These are phyloP conservation scores for Funneliformis caledonium DNA, from an alignment of 371 early-diverging fungal species.

Conservation along the genomic window DNA sequence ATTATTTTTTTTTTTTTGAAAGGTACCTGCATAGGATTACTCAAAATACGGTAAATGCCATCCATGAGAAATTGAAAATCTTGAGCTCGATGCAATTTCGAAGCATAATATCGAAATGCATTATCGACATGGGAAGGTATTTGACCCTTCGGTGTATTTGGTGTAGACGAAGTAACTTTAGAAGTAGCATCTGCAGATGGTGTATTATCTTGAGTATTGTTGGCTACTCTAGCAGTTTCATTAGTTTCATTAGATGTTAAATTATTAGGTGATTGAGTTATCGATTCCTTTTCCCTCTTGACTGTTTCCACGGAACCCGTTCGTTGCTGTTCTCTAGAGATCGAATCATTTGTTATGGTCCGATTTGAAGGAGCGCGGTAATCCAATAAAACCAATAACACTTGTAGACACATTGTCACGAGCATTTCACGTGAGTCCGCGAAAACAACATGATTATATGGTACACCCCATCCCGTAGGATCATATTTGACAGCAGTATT, in stretches of 20 bases:
- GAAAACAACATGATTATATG: constrained; percentile 83
- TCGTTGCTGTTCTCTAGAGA: neutral
- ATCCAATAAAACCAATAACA: constrained; percentile 73
- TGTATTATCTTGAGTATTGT: neutral
- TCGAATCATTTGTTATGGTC: neutral
- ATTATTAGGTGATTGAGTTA: neutral
- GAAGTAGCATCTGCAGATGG: neutral
- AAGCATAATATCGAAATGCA: constrained; percentile 72
- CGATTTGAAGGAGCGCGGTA: constrained; percentile 53
- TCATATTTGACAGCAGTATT: constrained; percentile 83
- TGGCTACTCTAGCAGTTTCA: neutral
- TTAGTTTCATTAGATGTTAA: neutral
- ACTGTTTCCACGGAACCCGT: neutral
- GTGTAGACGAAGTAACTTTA: neutral
- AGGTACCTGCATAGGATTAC: constrained; percentile 74
- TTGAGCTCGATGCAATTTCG: constrained; percentile 75
- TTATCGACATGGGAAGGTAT: constrained; percentile 55
- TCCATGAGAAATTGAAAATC: constrained; percentile 79
- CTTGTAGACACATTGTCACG: constrained; percentile 69
- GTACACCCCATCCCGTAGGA: constrained; percentile 84
- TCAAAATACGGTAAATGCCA: constrained; percentile 76
- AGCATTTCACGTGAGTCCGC: constrained; percentile 74
- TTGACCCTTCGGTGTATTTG: constrained; percentile 32
- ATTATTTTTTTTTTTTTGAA: neutral
- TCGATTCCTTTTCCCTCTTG: neutral